phyloP scores from a whole-genome alignment of 148 eudicot genomes.

The Chenopodium formosanum region DNA sequence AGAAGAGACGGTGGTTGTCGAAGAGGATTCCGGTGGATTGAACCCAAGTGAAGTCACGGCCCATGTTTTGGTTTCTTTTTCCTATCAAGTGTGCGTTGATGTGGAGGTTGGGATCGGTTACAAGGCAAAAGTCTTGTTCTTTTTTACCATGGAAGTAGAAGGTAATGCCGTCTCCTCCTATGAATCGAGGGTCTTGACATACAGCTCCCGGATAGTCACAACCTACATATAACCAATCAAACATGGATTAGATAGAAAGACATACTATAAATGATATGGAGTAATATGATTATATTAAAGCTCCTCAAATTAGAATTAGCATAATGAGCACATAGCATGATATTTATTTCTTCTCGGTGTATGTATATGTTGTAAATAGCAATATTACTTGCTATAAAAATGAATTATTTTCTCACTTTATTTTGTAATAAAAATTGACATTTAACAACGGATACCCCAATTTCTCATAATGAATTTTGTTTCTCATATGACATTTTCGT shows the following conservation, averaged over 20 bases:
- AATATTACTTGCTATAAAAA: too few relatives aligned
- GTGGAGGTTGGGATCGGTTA: conserved; percentile 50
- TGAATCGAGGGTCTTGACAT: conserved; percentile 57
- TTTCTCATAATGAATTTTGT: too few relatives aligned
- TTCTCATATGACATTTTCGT: too few relatives aligned
- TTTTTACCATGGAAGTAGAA: conserved; percentile 60
- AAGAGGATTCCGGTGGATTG: conserved; percentile 52
- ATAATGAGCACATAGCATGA: too few relatives aligned
- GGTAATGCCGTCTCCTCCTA: conserved; percentile 51
- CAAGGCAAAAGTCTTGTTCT: conserved; percentile 44
- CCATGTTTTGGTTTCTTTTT: conserved; percentile 29
- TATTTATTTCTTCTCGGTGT: too few relatives aligned
- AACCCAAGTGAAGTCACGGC: conserved; percentile 57
- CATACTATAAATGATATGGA: too few relatives aligned
- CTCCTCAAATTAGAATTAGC: too few relatives aligned
- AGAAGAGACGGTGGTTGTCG: conserved; percentile 36
- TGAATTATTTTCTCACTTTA: too few relatives aligned
- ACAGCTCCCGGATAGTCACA: conserved; percentile 56
- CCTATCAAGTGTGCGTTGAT: conserved; percentile 58
- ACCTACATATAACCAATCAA: conserved; percentile 18
- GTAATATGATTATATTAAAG: too few relatives aligned
- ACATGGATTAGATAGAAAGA: neutral
- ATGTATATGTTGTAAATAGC: too few relatives aligned
- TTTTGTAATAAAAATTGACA: too few relatives aligned
- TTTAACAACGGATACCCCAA: too few relatives aligned